phyloP scores from a whole-genome alignment of 305 asterid genomes.

The Plantago coronopus region DNA sequence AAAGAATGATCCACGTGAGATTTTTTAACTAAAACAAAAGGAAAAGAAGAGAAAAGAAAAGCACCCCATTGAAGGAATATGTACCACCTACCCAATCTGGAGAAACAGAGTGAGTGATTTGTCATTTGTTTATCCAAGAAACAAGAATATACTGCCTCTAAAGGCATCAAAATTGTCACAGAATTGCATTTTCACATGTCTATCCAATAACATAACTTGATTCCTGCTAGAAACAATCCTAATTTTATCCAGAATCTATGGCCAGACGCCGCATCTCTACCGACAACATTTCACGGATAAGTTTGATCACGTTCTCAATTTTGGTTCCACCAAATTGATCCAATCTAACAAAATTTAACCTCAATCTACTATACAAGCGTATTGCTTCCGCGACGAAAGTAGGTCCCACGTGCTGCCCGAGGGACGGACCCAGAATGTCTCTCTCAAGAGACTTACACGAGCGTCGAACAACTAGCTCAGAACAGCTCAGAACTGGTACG shows the following conservation, averaged over 20 bases:
- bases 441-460: too few relatives aligned
- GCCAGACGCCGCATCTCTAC: slow-evolving; percentile 1
- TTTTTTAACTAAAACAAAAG: too few relatives aligned
- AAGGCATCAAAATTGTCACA: slow-evolving; percentile 3
- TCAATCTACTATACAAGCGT: too few relatives aligned
- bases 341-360: too few relatives aligned
- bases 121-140: slow-evolving; percentile 10
- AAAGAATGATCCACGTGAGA: slow-evolving; percentile 34
- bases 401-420: too few relatives aligned
- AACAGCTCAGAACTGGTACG: too few relatives aligned
- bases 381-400: too few relatives aligned
- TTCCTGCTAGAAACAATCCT: neutral
- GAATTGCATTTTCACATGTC: neutral
- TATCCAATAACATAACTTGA: slow-evolving; percentile 4
- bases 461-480: too few relatives aligned
- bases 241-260: slow-evolving; percentile 3
- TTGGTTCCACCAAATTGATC: too few relatives aligned
- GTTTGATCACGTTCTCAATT: too few relatives aligned
- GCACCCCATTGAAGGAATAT: slow-evolving; percentile 32
- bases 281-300: neutral
- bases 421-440: too few relatives aligned
- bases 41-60: slow-evolving; percentile 25
- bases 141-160: slow-evolving; percentile 29
- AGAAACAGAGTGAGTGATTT: slow-evolving; percentile 20
- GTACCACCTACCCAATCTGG: slow-evolving; percentile 34